Evolutionary conservation across 345 rosid species (phyloP).

Genomic region (Zanthoxylum bungeanum): DNA sequence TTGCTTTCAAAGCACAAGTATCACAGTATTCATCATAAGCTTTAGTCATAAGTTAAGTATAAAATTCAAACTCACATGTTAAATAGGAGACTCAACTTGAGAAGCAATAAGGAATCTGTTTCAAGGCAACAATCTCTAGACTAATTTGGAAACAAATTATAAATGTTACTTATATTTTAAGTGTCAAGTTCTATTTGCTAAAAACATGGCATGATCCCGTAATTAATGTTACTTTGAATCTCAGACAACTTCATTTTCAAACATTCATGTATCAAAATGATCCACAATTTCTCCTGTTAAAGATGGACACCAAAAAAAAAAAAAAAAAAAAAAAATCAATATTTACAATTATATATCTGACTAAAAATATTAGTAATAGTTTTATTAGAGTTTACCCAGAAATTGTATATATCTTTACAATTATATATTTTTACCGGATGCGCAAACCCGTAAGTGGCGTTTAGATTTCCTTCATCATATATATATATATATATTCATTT

Average conservation of each 20-base stretch:
- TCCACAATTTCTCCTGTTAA: not conserved
- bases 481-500: too few relatives aligned
- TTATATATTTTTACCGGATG: too few relatives aligned
- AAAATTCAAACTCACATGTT: constrained; percentile 23
- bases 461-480: too few relatives aligned
- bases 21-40: not conserved
- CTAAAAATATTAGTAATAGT: too few relatives aligned
- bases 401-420: too few relatives aligned
- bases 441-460: too few relatives aligned
- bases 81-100: constrained; percentile 4
- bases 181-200: not conserved
- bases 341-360: not conserved
- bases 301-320: not conserved
- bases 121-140: not conserved
- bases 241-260: not conserved
- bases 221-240: not conserved
- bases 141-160: not conserved
- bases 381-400: too few relatives aligned
- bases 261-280: not conserved
- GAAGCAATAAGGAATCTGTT: not conserved
- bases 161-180: not conserved
- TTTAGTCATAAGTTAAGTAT: not conserved
- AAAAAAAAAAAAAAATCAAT: not conserved
- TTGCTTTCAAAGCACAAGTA: not conserved
- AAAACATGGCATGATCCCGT: constrained; percentile 10